Evolutionary conservation across 2,329 filamentous ascomycete species (phyloP), one percentile per base, ranked within the genome.

Genomic region (Cyphellophora europaea): DNA sequence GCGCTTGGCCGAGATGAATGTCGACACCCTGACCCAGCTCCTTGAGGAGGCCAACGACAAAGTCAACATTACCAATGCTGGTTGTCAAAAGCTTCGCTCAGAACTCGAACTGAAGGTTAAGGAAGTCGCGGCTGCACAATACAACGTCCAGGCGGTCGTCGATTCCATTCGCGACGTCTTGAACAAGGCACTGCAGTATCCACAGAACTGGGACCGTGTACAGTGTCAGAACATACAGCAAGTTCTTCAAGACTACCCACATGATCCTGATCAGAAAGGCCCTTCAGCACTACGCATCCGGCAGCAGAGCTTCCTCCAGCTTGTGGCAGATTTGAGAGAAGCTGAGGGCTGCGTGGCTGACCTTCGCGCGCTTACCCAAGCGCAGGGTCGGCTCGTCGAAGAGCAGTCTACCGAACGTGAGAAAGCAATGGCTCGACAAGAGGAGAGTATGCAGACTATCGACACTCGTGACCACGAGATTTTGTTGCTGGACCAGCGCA

Each of bases 401-500:
- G 35, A 41, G 11, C 42, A 47, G 13, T 38, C 35, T 11, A 15
- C 36, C 8, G 37, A 36, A 15, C 31, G 44, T 4, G 41, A 41
- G 16, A 32, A 18, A 5, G 21, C 30, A 11, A 32, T 30, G 10
- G 23, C 34, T 14, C 42, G 37, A 21, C 44, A 38, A 23, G 35
- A 40, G 15, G 33, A 17, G 11, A 25, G 34, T 11, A 18, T 41
- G 17, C 25, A 11, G 11, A n/a, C 35, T 4, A 21, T 44, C 16
- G 40, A 37, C 27, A 32, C n/a, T n/a, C n/a, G n/a, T n/a, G n/a
- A n/a, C n/a, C 39, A 43, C 33, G 44, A 47, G 23, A 32, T 44
- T 13, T 10, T 37, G 5, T 30, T 42, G 16, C 37, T 47, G 2
- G 36, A 31, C 2, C 35, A 41, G 30, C 33, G 40, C n/a, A 40